phyloP scores from a whole-genome alignment of 306 rosid genomes.

The Ormosia emarginata region DNA sequence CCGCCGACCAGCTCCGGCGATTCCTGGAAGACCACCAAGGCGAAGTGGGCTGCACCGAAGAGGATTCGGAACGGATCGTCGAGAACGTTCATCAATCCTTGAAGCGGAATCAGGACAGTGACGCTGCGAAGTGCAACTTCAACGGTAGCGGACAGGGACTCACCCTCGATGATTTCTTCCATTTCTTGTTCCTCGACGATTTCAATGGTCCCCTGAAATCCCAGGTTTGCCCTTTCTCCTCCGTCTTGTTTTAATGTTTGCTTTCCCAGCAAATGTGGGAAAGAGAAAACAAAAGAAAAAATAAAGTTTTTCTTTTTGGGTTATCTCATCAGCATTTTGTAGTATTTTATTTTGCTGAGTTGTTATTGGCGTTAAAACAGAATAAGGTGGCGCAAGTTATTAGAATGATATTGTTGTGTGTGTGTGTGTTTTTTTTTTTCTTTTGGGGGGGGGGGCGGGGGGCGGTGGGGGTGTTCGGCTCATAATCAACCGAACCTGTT shows the following conservation, averaged over 20 bases:
- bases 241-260: background rate
- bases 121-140: background rate
- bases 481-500: background rate
- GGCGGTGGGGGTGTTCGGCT: too few relatives aligned
- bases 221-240: conserved; percentile 32
- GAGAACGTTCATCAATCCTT: conserved; percentile 29
- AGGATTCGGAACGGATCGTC: conserved; percentile 39
- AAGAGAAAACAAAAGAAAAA: background rate
- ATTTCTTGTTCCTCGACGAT: conserved; percentile 47
- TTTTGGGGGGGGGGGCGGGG: too few relatives aligned
- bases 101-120: background rate
- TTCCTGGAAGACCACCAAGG: conserved; percentile 58
- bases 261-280: background rate
- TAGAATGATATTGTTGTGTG: background rate
- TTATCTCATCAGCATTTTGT: too few relatives aligned
- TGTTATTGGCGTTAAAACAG: too few relatives aligned
- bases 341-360: too few relatives aligned
- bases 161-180: conserved; percentile 58
- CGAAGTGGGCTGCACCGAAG: conserved; percentile 32
- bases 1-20: conserved; percentile 48
- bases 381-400: background rate
- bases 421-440: too few relatives aligned
- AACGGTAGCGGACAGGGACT: conserved; percentile 1
- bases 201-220: conserved; percentile 56
- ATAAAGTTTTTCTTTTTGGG: too few relatives aligned